Evolutionary conservation across 2,329 filamentous ascomycete genomes (phyloP).

Genomic region (Claviceps sp.): DNA sequence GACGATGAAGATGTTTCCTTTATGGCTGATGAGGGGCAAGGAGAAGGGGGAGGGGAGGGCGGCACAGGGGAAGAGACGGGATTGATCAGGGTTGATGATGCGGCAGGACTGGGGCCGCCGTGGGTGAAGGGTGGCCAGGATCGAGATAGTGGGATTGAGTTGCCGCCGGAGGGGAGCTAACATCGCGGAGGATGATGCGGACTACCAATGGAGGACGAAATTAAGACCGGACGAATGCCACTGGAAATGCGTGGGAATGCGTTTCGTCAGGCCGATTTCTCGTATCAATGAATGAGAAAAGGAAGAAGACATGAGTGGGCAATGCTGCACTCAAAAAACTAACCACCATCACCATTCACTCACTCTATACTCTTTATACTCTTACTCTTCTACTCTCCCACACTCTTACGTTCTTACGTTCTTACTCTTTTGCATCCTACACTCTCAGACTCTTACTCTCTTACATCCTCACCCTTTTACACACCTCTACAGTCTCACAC

Average conservation of each 20-base stretch:
- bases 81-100: slow-evolving; percentile 12
- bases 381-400: too few species aligned
- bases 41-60: slow-evolving; percentile 7
- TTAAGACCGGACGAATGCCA: not conserved
- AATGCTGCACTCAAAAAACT: not conserved
- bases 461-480: too few species aligned
- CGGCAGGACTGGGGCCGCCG: slow-evolving; percentile 12
- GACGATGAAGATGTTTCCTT: slow-evolving; percentile 22
- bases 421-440: too few species aligned
- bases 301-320: not conserved
- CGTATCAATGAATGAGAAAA: too few species aligned
- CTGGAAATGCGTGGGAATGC: not conserved
- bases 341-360: slow-evolving; percentile 2
- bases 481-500: too few species aligned
- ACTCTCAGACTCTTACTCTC: too few species aligned
- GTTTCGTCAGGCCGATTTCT: not conserved
- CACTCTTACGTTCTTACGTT: too few species aligned
- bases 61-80: slow-evolving; percentile 10
- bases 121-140: slow-evolving; percentile 30
- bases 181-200: not conserved
- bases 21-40: not conserved
- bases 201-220: too few species aligned
- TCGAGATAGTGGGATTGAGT: slow-evolving; percentile 39
- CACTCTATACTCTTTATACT: not conserved
- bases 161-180: slow-evolving; percentile 27